Conservation (phyloP, 352 stramenopile genomes). For the Globisporangium perplexum region DNA sequence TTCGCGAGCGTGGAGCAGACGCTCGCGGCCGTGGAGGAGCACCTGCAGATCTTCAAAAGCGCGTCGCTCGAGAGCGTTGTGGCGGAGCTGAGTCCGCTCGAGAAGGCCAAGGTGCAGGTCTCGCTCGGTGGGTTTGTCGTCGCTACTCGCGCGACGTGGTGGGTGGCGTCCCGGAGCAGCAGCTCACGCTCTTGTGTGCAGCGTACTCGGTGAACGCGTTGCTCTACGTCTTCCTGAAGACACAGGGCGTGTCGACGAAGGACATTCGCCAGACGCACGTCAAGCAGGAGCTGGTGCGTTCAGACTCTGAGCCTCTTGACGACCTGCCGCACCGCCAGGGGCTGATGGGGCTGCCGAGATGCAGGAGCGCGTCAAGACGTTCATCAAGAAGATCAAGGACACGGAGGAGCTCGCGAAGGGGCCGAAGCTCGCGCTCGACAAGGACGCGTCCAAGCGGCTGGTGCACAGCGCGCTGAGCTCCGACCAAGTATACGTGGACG, state of each 20-base stretch:
- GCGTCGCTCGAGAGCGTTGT: slow-evolving; percentile 53
- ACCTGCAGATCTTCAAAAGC: slow-evolving; percentile 53
- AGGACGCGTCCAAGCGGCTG: slow-evolving; percentile 74
- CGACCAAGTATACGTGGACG: slow-evolving; percentile 80
- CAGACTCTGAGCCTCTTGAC: no score
- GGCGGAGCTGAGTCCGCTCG: slow-evolving; percentile 50
- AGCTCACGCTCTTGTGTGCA: slow-evolving; percentile 15
- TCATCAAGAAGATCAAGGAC: slow-evolving; percentile 89
- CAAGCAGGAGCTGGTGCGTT: slow-evolving; percentile 76
- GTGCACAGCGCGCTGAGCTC: slow-evolving; percentile 81
- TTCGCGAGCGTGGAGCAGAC: slow-evolving; percentile 77
- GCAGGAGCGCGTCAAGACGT: slow-evolving; percentile 81
- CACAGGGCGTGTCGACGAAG: slow-evolving; percentile 81
- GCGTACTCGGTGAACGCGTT: slow-evolving; percentile 85
- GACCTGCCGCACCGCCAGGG: not conserved
- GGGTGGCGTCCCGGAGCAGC: no score
- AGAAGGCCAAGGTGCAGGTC: slow-evolving; percentile 82
- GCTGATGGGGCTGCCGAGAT: not conserved
- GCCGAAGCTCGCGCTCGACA: slow-evolving; percentile 69
- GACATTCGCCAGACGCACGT: slow-evolving; percentile 87
- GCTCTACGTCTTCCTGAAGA: slow-evolving; percentile 86
- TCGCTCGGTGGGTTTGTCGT: slow-evolving; percentile 50
- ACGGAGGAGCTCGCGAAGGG: slow-evolving; percentile 78
- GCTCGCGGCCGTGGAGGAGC: slow-evolving; percentile 66
- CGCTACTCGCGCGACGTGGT: no score